A percentile compares a stretch with the other conserved stretches of the same genome.
These are phyloP conservation scores for Cryptococcus wingfieldii DNA, from an alignment of 1,284 basidiomycete species.

Conservation along the genomic window DNA sequence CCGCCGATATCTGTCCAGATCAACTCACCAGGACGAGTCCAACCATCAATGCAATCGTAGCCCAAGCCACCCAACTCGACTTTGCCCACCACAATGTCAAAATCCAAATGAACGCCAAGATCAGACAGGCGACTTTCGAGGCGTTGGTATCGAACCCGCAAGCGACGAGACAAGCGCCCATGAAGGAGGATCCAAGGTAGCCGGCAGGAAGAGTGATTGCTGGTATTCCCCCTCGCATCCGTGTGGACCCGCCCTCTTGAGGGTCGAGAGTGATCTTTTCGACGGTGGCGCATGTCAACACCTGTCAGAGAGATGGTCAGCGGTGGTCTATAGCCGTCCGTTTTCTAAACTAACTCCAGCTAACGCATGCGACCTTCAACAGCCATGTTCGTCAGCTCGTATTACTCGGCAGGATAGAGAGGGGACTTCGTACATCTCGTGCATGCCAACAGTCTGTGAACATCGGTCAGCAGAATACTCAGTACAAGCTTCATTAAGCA, in stretches of 20 bases:
- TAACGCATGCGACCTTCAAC: slow-evolving; percentile 72
- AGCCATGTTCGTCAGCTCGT: slow-evolving; percentile 1
- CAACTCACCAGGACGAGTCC: slow-evolving; percentile 39
- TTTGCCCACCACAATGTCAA: slow-evolving; percentile 85
- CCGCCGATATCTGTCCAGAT: not conserved
- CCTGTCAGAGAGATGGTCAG: slow-evolving; percentile 27
- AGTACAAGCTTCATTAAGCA: not conserved
- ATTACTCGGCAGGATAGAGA: not conserved
- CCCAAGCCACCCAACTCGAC: slow-evolving; percentile 60
- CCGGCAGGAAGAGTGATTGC: slow-evolving; percentile 63
- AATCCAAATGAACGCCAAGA: slow-evolving; percentile 81
- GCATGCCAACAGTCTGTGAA: slow-evolving; percentile 79
- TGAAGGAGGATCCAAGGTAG: slow-evolving; percentile 86
- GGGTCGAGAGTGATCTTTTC: slow-evolving; percentile 64
- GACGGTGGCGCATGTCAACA: slow-evolving; percentile 86
- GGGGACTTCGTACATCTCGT: slow-evolving; percentile 59
- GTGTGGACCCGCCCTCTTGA: slow-evolving; percentile 87
- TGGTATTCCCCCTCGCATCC: slow-evolving; percentile 63
- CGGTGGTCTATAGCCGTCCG: slow-evolving; percentile 21
- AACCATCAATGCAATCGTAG: slow-evolving; percentile 44
- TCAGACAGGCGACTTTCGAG: slow-evolving; percentile 79
- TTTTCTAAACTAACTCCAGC: slow-evolving; percentile 51
- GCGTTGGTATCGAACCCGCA: slow-evolving; percentile 91
- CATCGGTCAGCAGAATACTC: not conserved
- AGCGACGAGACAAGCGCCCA: slow-evolving; percentile 82